These are phyloP conservation scores for Myriosclerotinia curreyana DNA, from an alignment of 2,329 filamentous ascomycete species.

Conservation along the genomic window DNA sequence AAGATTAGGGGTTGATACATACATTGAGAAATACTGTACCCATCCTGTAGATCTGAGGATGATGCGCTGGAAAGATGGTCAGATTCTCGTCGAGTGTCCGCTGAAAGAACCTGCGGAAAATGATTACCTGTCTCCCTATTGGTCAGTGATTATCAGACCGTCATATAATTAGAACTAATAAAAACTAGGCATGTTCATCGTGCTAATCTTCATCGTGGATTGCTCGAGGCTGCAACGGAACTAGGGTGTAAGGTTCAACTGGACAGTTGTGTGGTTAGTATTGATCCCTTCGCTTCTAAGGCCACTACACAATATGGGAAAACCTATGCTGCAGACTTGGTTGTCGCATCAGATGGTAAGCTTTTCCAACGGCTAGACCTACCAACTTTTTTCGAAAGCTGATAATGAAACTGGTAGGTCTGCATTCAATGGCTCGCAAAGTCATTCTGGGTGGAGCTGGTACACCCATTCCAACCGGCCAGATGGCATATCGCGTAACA, in stretches of 20 bases:
- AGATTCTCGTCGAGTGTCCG: constrained; percentile 26
- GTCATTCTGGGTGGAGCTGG: constrained; percentile 41
- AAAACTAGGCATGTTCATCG: constrained; percentile 7
- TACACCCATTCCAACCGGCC: constrained; percentile 41
- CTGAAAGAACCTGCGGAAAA: constrained; percentile 26
- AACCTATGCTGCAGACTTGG: not conserved
- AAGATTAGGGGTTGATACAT: constrained; percentile 8
- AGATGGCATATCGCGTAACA: constrained; percentile 46
- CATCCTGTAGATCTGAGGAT: constrained; percentile 27
- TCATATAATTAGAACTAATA: not conserved
- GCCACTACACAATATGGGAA: not conserved
- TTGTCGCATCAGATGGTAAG: constrained; percentile 4
- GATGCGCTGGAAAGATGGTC: constrained; percentile 28
- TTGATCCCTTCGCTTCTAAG: not conserved
- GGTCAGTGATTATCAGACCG: not conserved
- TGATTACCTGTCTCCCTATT: constrained; percentile 20
- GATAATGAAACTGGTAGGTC: not conserved
- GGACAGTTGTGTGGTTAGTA: not conserved
- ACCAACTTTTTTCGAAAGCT: not conserved
- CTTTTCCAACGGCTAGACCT: not conserved
- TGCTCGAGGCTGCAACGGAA: not conserved
- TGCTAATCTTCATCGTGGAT: constrained; percentile 2
- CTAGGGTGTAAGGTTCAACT: not conserved
- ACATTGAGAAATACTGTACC: constrained; percentile 27
- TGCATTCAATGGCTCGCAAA: constrained; percentile 18